Base-by-base conservation (phyloP, 768 basidiomycete species). In the Mrakia hoshinonis region DNA sequence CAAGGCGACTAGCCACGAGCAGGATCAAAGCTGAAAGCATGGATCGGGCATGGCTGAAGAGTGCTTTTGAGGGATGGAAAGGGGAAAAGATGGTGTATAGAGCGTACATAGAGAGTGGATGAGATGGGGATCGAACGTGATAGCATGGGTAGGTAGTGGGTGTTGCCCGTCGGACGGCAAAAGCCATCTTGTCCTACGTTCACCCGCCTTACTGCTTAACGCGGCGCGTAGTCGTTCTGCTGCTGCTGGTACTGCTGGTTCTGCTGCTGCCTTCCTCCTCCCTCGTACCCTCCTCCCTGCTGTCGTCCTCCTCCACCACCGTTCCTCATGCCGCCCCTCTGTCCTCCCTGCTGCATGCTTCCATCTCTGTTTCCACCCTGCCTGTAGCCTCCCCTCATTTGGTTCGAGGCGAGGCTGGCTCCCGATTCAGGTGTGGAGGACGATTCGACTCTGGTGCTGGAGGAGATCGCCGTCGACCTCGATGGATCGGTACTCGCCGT, bases 321-420 rank as follows among this genome's bases (percentile, higher is more conserved):
- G 55, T 58, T 26, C 29, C 34, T 58, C 31, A 36, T 36, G 55
- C 34, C 34, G 55, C 20, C 36, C 58, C 58, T 20, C 36, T 34
- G 58, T 20, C 58, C 58, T 36, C 58, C 58, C 58, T 61, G 34
- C 58, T 61, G 58, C 58, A 61, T 61, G 36, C 58, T 22, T 6
- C 20, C 49, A 34, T 31, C 58, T 22, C 36, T 61, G 36, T 31
- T 22, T 6, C 20, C 49, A 34, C 58, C 58, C 18, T 61, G 58
- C 58, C 58, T 61, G 58, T 61, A 61, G 36, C 58, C 58, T 36
- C 58, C 58, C 36, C 58, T 31, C 58, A 61, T 61, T 31, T 61
- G 58, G 58, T 61, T 61, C 31, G 31, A 36, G 31, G 58, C 31
- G 31, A 61, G 58, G 34, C 34, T 61, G 58, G 58, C 58, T 61